Evolutionary conservation across 805 yeast genomes (phyloP).

Genomic region (Torulaspora microellipsoides): DNA sequence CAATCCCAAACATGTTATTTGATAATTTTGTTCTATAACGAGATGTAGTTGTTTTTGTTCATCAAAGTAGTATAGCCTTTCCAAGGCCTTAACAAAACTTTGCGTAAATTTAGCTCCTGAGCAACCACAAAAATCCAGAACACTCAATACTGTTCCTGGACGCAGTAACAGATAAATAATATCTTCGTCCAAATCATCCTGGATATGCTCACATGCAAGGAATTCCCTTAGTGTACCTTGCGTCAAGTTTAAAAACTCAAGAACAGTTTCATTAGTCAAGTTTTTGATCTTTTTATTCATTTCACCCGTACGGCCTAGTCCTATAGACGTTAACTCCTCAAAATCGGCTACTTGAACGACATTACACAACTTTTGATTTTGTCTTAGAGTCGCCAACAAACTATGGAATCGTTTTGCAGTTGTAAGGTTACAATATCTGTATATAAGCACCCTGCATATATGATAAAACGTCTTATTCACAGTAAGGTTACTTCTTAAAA

Average conservation of each 20-base stretch:
- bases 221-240: slow-evolving; percentile 68
- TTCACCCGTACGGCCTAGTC: slow-evolving; percentile 80
- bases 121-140: slow-evolving; percentile 87
- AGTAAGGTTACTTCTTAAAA: slow-evolving; percentile 48
- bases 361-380: slow-evolving; percentile 47
- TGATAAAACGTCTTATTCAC: slow-evolving; percentile 57
- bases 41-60: slow-evolving; percentile 7
- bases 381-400: slow-evolving; percentile 52
- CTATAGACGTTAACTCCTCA: slow-evolving; percentile 83
- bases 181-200: slow-evolving; percentile 67
- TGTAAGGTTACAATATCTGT: slow-evolving; percentile 66
- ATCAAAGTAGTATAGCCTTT: slow-evolving; percentile 23
- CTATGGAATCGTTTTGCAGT: slow-evolving; percentile 76
- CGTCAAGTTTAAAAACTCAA: slow-evolving; percentile 54
- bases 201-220: slow-evolving; percentile 78
- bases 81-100: slow-evolving; percentile 46
- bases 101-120: slow-evolving; percentile 57
- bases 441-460: slow-evolving; percentile 52
- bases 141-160: slow-evolving; percentile 44
- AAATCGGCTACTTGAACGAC: slow-evolving; percentile 74
- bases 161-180: slow-evolving; percentile 27
- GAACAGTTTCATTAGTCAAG: slow-evolving; percentile 72
- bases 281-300: slow-evolving; percentile 91
- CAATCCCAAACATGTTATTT: slow-evolving; percentile 51
- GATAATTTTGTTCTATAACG: slow-evolving; percentile 28